A percentile compares a stretch with the other conserved stretches of the same genome.
phyloP scores from a whole-genome alignment of 768 basidiomycete species.

The Postia placenta region DNA sequence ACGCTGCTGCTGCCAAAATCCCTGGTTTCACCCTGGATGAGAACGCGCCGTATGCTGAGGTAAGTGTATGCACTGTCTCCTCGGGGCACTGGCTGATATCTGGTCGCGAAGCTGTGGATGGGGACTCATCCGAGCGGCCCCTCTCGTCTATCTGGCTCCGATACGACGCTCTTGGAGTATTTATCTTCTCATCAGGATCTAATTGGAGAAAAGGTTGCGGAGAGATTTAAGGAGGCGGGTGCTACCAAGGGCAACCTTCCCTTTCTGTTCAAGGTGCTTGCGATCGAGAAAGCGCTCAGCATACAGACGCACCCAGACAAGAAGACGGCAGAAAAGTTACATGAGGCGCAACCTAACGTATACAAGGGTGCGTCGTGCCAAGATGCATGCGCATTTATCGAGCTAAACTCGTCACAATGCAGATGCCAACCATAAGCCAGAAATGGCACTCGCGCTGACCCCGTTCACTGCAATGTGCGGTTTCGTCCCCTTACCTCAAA shows the following conservation, averaged over 20 bases:
- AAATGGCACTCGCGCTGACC: conserved; percentile 97
- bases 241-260: conserved; percentile 29
- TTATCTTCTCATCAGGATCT: conserved; percentile 63
- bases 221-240: conserved; percentile 18
- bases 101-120: conserved; percentile 85
- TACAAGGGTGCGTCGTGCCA: conserved; percentile 73
- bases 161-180: conserved; percentile 46
- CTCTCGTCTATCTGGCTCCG: conserved; percentile 45
- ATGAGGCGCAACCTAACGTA: conserved; percentile 56
- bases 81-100: background rate
- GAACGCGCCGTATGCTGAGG: conserved; percentile 87
- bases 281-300: conserved; percentile 52
- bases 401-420: background rate
- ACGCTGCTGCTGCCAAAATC: conserved; percentile 55
- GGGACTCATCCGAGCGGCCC: conserved; percentile 86
- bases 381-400: background rate
- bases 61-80: conserved; percentile 28
- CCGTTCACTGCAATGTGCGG: conserved; percentile 89
- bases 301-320: conserved; percentile 60
- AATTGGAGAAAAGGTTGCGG: conserved; percentile 31
- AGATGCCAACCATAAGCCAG: conserved; percentile 98
- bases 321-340: conserved; percentile 41
- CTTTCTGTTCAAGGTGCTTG: conserved; percentile 56
- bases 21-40: conserved; percentile 67
- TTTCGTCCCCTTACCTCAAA: conserved; percentile 74